These are phyloP conservation scores for Neonectria hederae DNA, from an alignment of 2,329 filamentous ascomycete species.

Conservation along the genomic window DNA sequence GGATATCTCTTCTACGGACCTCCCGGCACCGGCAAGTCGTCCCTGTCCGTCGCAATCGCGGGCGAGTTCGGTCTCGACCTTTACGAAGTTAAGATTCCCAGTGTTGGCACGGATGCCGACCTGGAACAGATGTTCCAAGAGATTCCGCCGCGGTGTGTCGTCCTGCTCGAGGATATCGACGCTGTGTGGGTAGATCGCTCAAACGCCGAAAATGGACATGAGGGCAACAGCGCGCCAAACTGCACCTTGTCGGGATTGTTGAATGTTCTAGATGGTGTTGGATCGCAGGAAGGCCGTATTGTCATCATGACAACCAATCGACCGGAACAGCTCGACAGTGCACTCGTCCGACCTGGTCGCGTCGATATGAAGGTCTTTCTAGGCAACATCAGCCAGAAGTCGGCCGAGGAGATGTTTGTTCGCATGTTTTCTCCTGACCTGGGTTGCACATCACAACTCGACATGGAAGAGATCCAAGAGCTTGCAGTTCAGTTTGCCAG, in stretches of 20 bases:
- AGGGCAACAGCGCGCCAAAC: slow-evolving; percentile 31
- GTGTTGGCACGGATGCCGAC: slow-evolving; percentile 59
- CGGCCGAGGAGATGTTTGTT: slow-evolving; percentile 57
- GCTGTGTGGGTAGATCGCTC: slow-evolving; percentile 48
- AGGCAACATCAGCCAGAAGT: slow-evolving; percentile 55
- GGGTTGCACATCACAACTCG: slow-evolving; percentile 36
- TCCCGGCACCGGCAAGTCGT: slow-evolving; percentile 69
- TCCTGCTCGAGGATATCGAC: slow-evolving; percentile 66
- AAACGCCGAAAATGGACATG: slow-evolving; percentile 25
- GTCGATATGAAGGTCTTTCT: slow-evolving; percentile 73
- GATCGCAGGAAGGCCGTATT: slow-evolving; percentile 74
- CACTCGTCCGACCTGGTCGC: slow-evolving; percentile 71
- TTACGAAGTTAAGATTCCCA: slow-evolving; percentile 60
- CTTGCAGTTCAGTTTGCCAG: slow-evolving; percentile 65
- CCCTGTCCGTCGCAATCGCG: slow-evolving; percentile 61
- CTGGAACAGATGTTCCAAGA: slow-evolving; percentile 62
- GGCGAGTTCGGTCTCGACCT: slow-evolving; percentile 61
- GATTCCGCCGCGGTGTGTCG: slow-evolving; percentile 62
- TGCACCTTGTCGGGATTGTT: slow-evolving; percentile 71
- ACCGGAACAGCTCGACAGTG: slow-evolving; percentile 70
- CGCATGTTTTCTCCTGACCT: slow-evolving; percentile 55
- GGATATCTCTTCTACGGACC: slow-evolving; percentile 74
- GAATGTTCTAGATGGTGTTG: slow-evolving; percentile 77
- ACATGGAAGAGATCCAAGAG: slow-evolving; percentile 46
- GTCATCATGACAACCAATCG: slow-evolving; percentile 80